phyloP scores from a whole-genome alignment of 2,329 filamentous ascomycete species.

The Graphilbum ipis-grandicollis region DNA sequence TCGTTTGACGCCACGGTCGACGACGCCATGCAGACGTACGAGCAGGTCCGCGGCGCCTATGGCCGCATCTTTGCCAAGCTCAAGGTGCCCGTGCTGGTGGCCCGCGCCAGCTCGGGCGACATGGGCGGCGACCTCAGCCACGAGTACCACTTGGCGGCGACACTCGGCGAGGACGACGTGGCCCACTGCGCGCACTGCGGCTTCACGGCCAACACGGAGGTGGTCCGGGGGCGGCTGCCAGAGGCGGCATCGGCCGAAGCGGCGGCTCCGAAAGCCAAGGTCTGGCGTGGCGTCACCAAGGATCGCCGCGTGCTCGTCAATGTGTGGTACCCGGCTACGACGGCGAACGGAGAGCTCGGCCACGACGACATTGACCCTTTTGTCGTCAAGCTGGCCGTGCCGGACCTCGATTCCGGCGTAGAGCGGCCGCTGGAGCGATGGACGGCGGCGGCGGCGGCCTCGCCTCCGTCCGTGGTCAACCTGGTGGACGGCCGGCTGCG shows the following conservation, averaged over 20 bases:
- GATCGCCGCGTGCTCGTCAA: constrained; percentile 53
- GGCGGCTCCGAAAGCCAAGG: constrained; percentile 4
- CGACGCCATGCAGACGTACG: constrained; percentile 66
- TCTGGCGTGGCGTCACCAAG: constrained; percentile 48
- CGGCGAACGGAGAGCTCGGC: constrained; percentile 7
- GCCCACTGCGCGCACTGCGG: constrained; percentile 57
- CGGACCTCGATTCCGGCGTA: constrained; percentile 53
- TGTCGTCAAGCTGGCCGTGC: constrained; percentile 47
- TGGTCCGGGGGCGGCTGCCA: constrained; percentile 28
- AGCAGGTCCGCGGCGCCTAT: constrained; percentile 58
- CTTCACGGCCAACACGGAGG: constrained; percentile 74
- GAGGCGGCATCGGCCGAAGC: neutral
- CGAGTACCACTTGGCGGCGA: constrained; percentile 74
- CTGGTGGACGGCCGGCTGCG: constrained; percentile 18
- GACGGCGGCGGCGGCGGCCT: neutral
- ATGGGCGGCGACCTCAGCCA: constrained; percentile 91
- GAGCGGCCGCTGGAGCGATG: constrained; percentile 39
- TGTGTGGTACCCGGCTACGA: constrained; percentile 41
- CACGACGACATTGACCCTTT: constrained; percentile 26
- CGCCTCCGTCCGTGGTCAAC: constrained; percentile 15
- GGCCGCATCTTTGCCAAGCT: constrained; percentile 63
- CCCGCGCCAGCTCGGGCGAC: constrained; percentile 82
- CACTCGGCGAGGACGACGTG: constrained; percentile 71
- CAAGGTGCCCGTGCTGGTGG: constrained; percentile 67
- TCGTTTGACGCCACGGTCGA: constrained; percentile 63